These are phyloP conservation scores for Austroboletus festivus DNA, from an alignment of 768 basidiomycete species.

Conservation along the genomic window DNA sequence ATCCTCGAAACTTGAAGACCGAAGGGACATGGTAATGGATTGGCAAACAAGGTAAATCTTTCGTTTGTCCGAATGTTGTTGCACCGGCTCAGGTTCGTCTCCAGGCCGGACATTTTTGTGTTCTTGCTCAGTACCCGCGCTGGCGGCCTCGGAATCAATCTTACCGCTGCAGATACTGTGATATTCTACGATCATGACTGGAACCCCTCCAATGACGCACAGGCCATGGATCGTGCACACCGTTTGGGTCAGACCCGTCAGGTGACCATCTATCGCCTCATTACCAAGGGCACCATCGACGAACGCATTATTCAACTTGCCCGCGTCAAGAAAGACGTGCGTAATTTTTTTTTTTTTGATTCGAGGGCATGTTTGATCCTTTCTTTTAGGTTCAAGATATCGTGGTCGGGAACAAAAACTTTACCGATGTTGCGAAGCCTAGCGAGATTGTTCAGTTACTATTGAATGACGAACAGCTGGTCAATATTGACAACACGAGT, in stretches of 20 bases:
- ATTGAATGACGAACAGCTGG: constrained; percentile 92
- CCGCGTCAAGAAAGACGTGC: constrained; percentile 93
- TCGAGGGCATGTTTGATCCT: background rate
- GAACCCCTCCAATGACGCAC: constrained; percentile 96
- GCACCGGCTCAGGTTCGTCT: background rate
- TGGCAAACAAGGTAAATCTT: constrained; percentile 89
- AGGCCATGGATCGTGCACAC: constrained; percentile 98
- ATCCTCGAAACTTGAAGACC: constrained; percentile 90
- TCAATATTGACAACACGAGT: constrained; percentile 56
- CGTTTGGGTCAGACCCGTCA: constrained; percentile 95
- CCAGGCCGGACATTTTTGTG: constrained; percentile 81
- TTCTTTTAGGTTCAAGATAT: constrained; percentile 88
- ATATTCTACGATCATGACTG: constrained; percentile 24
- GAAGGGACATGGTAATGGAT: constrained; percentile 98
- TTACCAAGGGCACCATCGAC: constrained; percentile 92
- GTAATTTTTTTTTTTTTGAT: constrained; percentile 14
- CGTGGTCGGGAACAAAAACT: constrained; percentile 95
- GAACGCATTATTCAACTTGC: constrained; percentile 97
- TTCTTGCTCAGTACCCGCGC: constrained; percentile 94
- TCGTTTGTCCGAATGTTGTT: background rate
- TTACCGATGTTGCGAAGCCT: constrained; percentile 89
- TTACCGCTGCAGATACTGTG: constrained; percentile 62
- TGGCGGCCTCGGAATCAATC: constrained; percentile 95
- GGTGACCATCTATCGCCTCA: constrained; percentile 93
- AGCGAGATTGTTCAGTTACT: constrained; percentile 96